phyloP scores from a whole-genome alignment of 2,329 filamentous ascomycete species.

The Diplodia sapinea region DNA sequence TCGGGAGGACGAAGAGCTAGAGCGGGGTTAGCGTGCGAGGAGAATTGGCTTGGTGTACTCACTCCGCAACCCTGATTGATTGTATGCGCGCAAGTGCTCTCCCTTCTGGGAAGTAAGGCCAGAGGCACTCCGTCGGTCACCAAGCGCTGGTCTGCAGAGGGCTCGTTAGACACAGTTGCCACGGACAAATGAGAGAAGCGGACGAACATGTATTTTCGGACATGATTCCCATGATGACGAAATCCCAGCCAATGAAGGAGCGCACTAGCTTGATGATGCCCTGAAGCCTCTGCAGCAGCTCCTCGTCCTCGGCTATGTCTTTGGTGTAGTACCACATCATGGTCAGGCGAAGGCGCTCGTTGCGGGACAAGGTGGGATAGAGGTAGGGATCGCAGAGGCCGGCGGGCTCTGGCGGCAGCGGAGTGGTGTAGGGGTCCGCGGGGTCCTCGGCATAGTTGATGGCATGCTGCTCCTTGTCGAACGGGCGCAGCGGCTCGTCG shows the following conservation, averaged over 20 bases:
- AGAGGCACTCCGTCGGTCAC: conserved; percentile 52
- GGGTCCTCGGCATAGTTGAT: conserved; percentile 15
- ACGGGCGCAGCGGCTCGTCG: conserved; percentile 26
- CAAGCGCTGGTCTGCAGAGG: conserved; percentile 44
- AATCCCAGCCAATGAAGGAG: conserved; percentile 55
- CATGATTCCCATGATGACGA: conserved; percentile 52
- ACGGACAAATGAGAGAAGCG: not conserved
- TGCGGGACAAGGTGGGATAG: conserved; percentile 44
- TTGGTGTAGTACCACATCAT: conserved; percentile 55
- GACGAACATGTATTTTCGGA: conserved; percentile 48
- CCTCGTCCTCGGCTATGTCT: conserved; percentile 48
- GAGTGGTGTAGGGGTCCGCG: conserved; percentile 24
- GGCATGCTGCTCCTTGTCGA: conserved; percentile 18
- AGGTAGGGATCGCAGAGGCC: conserved; percentile 42
- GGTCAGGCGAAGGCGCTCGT: conserved; percentile 48
- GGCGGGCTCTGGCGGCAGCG: conserved; percentile 34
- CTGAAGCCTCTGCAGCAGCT: conserved; percentile 51
- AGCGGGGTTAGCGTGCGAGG: not conserved
- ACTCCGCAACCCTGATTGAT: conserved; percentile 45
- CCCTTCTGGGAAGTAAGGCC: conserved; percentile 52
- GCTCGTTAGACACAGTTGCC: not conserved
- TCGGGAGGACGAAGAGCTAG: conserved; percentile 50
- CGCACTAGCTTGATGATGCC: conserved; percentile 52
- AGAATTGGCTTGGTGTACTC: conserved; percentile 33
- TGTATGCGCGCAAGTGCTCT: conserved; percentile 55